Evolutionary conservation across 2,329 filamentous ascomycete genomes (phyloP), one percentile per base, ranked within the genome.

Genomic region (Colletotrichum graminicola): DNA sequence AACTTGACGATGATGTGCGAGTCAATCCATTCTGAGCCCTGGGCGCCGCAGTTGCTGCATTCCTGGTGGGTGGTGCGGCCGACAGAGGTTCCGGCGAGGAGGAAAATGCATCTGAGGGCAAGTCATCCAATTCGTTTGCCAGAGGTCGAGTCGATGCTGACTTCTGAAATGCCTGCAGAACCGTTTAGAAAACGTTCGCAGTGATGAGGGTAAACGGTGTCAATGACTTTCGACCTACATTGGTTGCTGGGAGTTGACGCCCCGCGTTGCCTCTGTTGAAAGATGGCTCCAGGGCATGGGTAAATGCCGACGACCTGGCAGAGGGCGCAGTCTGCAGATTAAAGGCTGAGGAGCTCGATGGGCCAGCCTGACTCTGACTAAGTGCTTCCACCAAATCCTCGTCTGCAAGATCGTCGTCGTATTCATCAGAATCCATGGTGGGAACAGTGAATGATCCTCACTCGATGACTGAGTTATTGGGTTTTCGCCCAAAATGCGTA

Each of bases 31-130:
- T 68, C 18, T 36, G 57, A 14, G 65, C 59, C 23, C 68, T 54
- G 1, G 59, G 62, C 21, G 65, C 56, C 54, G 75, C 66, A 43
- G 67, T 76, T 21, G 72, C 73, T 61, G 66, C 64, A 16, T 52
- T 41, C n/a, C 57, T 62, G 14, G 41, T 45, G 12, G 55, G 21
- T 18, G 41, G 49, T 12, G 64, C 70, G 36, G 67, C 66, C 16
- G 73, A 71, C 21, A 66, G 70, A 23, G 78, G 79, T 57, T 84
- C 80, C 6, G 90, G 88, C 1, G 90, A 89, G 63, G 79, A 87
- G 62, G 89, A 90, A 77, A 95, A 94, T 1, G 91, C 92, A 83
- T 94, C 88, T 2, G 88, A 86, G 0, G 90, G 87, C 59, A 91
- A 80, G 73, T 88, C 85, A 39, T 89, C 86, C 4, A 91, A 77